Percentiles rank a stretch among this genome's conserved stretches.
These are phyloP conservation scores for Hanseniaspora thailandica DNA, from an alignment of 805 yeast genomes.

Conservation along the genomic window DNA sequence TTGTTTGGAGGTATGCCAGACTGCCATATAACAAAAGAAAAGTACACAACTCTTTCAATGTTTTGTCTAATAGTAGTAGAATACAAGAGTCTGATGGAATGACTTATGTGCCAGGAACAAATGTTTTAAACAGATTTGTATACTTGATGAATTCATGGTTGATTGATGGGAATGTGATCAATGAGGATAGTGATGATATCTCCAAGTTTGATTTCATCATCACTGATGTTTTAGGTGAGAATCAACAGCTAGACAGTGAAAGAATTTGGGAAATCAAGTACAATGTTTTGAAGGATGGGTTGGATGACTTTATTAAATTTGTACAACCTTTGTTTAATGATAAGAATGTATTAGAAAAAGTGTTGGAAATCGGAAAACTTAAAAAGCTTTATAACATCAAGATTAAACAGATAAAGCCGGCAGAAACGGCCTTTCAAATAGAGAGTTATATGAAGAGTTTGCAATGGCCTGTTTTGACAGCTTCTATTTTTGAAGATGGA, in stretches of 20 bases:
- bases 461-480: background rate
- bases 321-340: slow-evolving; percentile 34
- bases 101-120: background rate
- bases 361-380: slow-evolving; percentile 74
- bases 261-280: slow-evolving; percentile 66
- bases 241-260: slow-evolving; percentile 34
- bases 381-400: slow-evolving; percentile 42
- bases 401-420: background rate
- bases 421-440: slow-evolving; percentile 27
- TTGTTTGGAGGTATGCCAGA: slow-evolving; percentile 12
- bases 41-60: background rate
- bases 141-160: slow-evolving; percentile 9
- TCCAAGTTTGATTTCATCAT: slow-evolving; percentile 13
- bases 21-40: slow-evolving; percentile 5
- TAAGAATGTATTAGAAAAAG: slow-evolving; percentile 32
- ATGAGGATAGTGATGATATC: slow-evolving; percentile 5
- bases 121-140: background rate
- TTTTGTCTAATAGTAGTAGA: background rate
- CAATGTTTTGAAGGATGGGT: slow-evolving; percentile 60
- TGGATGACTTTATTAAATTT: slow-evolving; percentile 48
- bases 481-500: background rate
- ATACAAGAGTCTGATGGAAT: background rate
- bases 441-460: slow-evolving; percentile 40
- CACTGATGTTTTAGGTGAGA: slow-evolving; percentile 10
- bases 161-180: background rate